A percentile compares a stretch with the other conserved stretches of the same genome.
Evolutionary conservation across 1,139 yeast genomes (phyloP).

Genomic region (Pichia sp.): DNA sequence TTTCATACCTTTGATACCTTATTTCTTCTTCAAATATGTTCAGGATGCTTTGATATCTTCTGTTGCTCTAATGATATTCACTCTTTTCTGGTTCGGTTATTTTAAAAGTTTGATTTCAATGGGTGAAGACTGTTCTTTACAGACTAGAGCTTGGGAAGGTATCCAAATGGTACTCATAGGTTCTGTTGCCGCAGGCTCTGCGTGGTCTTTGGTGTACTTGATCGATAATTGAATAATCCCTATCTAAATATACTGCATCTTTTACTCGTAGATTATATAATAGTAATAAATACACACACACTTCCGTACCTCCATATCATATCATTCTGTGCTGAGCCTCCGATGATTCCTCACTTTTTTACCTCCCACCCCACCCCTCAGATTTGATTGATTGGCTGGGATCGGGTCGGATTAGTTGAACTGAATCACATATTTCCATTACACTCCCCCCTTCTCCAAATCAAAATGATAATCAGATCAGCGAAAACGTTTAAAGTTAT

Average conservation of each 20-base stretch:
- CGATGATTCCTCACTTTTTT: too few species aligned
- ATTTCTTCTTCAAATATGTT: conserved; percentile 68
- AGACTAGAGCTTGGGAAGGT: conserved; percentile 68
- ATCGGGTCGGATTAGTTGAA: too few species aligned
- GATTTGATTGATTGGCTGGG: too few species aligned
- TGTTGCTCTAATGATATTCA: conserved; percentile 73
- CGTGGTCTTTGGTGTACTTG: conserved; percentile 83
- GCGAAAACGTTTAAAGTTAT: not conserved
- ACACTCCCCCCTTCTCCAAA: too few species aligned
- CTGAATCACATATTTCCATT: too few species aligned
- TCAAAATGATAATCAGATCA: not conserved
- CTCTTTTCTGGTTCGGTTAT: conserved; percentile 82
- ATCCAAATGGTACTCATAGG: conserved; percentile 89
- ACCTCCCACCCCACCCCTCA: too few species aligned
- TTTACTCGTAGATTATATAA: not conserved
- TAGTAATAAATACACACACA: too few species aligned
- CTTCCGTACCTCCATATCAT: too few species aligned
- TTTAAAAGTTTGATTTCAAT: conserved; percentile 77
- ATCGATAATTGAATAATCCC: conserved; percentile 43
- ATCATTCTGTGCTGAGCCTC: too few species aligned
- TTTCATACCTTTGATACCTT: conserved; percentile 71
- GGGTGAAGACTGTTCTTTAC: conserved; percentile 62
- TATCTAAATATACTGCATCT: not conserved
- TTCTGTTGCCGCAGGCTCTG: conserved; percentile 93
- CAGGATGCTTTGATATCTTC: conserved; percentile 69